Evolutionary conservation across 371 early-diverging fungal genomes (phyloP), one percentile per base, ranked within the genome.

Genomic region (Actinomortierella wolfii): DNA sequence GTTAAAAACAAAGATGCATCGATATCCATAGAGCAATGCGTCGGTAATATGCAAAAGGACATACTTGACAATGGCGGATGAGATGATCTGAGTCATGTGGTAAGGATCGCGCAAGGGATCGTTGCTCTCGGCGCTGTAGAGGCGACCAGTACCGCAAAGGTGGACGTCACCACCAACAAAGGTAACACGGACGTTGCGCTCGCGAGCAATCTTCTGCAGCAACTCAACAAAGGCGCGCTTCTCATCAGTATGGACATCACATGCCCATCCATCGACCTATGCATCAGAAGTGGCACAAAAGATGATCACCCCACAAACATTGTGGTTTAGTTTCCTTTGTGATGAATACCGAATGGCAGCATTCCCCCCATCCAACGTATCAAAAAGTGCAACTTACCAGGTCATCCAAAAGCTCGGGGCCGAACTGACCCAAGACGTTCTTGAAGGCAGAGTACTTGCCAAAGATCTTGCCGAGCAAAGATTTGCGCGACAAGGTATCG

Each of bases 161-260:
- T 95, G 96, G 45, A 94, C 94, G 76, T 95, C 95, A 45, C 94
- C 95, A 15, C 87, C 87, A 9, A 94, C 73, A 71, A 94, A 89
- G 4, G 89, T 87, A 15, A 93, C 89, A 39, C 95, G 86, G 21
- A 91, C 74, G 17, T 76, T 68, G 24, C 76, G 79, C 9, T 74
- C 67, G 3, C 76, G 75, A 23, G 95, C 86, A 61, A 85, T 81
- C n/a, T 71, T 65, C 69, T 92, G 93, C 24, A 95, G 73, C 15
- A 83, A 59, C 43, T 80, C 65, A 20, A 95, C 82, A 56, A 94
- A 79, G 9, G 62, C 41, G 56, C 76, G 83, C 56, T 93, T 81
- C 67, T 95, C 94, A 3, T 78, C 80, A 45, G 87, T 78, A 58
- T 93, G 93, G 51, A 83, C 78, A 17, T 78, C 81, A 46, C 90